Percentiles rank a stretch among this genome's conserved stretches.
Conservation (phyloP, 2,329 filamentous ascomycete species). For the Fusarium camptoceras region DNA sequence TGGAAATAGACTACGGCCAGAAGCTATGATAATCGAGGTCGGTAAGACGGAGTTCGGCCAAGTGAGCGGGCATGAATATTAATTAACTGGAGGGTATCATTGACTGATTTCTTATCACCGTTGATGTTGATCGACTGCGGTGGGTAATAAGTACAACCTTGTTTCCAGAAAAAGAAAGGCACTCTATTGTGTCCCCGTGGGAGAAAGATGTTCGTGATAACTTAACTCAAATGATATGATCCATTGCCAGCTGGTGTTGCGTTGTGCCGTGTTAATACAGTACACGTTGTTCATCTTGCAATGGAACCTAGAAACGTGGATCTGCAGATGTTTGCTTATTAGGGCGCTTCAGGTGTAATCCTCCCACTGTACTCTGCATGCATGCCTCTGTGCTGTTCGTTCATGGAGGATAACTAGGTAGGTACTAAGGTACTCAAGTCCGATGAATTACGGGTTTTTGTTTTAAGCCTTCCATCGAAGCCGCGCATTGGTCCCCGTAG, state of each 20-base stretch:
- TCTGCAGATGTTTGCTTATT: slow-evolving; percentile 32
- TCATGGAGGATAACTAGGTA: not conserved
- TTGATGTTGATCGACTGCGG: not conserved
- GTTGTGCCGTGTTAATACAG: not conserved
- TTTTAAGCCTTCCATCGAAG: slow-evolving; percentile 11
- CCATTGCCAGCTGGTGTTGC: slow-evolving; percentile 6
- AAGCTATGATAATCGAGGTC: slow-evolving; percentile 11
- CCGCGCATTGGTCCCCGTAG: slow-evolving; percentile 12
- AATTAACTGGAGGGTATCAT: slow-evolving; percentile 1
- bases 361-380: slow-evolving; percentile 11
- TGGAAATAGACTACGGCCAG: slow-evolving; percentile 18
- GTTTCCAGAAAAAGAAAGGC: not conserved
- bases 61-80: not conserved
- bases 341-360: slow-evolving; percentile 31
- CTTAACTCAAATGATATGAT: slow-evolving; percentile 16
- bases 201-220: not conserved
- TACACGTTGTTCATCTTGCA: slow-evolving; percentile 12
- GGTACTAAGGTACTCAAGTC: not conserved
- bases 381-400: slow-evolving; percentile 9
- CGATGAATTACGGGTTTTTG: slow-evolving; percentile 21
- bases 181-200: not conserved
- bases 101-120: slow-evolving; percentile 14
- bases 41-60: slow-evolving; percentile 2
- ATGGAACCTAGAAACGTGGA: slow-evolving; percentile 31
- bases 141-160: not conserved